These are phyloP conservation scores for Linnemannia exigua DNA, from an alignment of 192 early-diverging fungal species.

Conservation along the genomic window DNA sequence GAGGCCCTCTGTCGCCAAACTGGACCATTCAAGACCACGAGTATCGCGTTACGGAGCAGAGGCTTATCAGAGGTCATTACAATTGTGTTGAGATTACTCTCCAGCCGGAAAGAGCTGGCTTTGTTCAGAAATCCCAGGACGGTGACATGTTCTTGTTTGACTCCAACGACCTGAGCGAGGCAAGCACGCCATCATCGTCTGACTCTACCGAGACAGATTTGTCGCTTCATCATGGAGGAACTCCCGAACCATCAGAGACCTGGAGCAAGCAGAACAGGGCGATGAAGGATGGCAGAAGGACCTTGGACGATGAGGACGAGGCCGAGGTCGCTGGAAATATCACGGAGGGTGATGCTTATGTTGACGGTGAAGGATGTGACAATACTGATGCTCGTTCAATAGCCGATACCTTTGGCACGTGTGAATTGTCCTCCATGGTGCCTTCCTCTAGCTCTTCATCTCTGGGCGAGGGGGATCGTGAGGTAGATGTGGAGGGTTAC, in stretches of 20 bases:
- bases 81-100: not conserved
- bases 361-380: not conserved
- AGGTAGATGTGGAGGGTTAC: not conserved
- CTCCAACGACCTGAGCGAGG: not conserved
- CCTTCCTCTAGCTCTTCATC: not conserved
- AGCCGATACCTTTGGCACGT: not conserved
- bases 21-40: not conserved
- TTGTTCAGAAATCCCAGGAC: not conserved
- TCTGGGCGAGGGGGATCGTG: slow-evolving; percentile 2
- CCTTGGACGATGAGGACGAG: not conserved
- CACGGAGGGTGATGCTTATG: no score
- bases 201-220: not conserved
- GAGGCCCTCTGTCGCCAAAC: not conserved
- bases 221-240: not conserved
- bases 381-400: not conserved
- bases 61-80: not conserved
- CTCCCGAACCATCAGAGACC: not conserved
- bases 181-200: not conserved
- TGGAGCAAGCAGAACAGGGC: not conserved
- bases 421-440: not conserved
- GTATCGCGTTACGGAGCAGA: not conserved
- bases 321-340: not conserved
- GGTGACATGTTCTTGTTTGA: not conserved
- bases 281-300: not conserved
- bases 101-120: not conserved